phyloP scores from a whole-genome alignment of 2,329 filamentous ascomycete species.

The Colletotrichum navitas region DNA sequence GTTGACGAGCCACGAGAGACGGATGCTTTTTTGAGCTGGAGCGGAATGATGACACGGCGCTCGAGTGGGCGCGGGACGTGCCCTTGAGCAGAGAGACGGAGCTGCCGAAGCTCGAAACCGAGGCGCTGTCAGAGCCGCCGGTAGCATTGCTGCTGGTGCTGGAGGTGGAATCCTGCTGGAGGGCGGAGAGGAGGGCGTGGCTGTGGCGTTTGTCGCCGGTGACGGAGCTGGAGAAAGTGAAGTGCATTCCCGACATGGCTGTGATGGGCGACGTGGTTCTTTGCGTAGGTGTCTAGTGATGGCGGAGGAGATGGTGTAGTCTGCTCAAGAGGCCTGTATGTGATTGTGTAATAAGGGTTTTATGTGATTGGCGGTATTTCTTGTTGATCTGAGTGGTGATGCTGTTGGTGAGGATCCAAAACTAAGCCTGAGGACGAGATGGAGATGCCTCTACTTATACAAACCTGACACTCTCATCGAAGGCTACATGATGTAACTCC shows the following conservation, averaged over 20 bases:
- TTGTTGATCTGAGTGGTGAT: slow-evolving; percentile 5
- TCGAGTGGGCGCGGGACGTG: neutral
- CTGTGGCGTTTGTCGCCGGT: slow-evolving; percentile 35
- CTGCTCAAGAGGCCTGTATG: too few relatives aligned
- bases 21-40: slow-evolving; percentile 23
- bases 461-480: neutral
- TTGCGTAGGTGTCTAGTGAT: neutral
- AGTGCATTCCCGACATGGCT: slow-evolving; percentile 39
- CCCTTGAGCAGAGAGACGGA: slow-evolving; percentile 29
- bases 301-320: neutral
- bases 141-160: neutral
- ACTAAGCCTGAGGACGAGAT: slow-evolving; percentile 5
- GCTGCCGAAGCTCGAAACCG: slow-evolving; percentile 43
- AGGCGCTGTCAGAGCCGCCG: slow-evolving; percentile 31
- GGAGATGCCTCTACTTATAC: slow-evolving; percentile 31
- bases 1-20: slow-evolving; percentile 32
- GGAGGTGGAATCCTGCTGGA: slow-evolving; percentile 15
- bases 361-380: neutral
- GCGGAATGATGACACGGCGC: neutral
- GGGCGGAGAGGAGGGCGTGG: slow-evolving; percentile 30
- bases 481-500: neutral
- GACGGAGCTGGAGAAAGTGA: slow-evolving; percentile 38
- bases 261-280: neutral
- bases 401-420: neutral
- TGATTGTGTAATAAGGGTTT: neutral